A percentile compares a stretch with the other conserved stretches of the same genome.
Evolutionary conservation across 768 basidiomycete genomes (phyloP).

Genomic region (Tulasnella sp.): DNA sequence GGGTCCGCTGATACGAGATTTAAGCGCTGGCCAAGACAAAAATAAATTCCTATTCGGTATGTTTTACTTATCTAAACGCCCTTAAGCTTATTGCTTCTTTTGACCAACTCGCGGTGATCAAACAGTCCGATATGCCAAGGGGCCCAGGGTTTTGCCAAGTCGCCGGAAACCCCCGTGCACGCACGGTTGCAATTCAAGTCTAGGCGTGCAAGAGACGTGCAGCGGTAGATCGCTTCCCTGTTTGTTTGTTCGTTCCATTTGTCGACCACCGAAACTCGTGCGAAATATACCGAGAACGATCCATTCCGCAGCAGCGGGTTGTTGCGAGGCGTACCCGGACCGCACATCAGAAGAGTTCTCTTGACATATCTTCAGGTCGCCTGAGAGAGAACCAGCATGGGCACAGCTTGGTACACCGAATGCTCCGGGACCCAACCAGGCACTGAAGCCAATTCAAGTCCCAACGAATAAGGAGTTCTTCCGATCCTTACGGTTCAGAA

Average conservation of each 20-base stretch:
- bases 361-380: background rate
- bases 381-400: background rate
- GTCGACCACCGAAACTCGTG: background rate
- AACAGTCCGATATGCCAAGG: background rate
- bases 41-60: too few species aligned
- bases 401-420: background rate
- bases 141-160: background rate
- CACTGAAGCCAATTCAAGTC: background rate
- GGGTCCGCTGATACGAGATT: too few species aligned
- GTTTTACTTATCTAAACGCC: too few species aligned
- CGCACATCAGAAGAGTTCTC: background rate
- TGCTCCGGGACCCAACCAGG: background rate
- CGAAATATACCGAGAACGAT: background rate
- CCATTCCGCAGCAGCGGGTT: background rate
- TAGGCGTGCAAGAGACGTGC: too few species aligned
- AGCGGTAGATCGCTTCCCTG: background rate
- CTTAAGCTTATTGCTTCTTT: too few species aligned
- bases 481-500: background rate
- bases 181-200: too few species aligned
- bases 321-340: background rate
- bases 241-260: background rate
- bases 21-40: too few species aligned
- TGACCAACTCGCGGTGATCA: too few species aligned
- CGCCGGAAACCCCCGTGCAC: background rate
- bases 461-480: background rate